Evolutionary conservation across 306 rosid genomes (phyloP), one percentile per base, ranked within the genome.

Genomic region (Sicyos baderoa): DNA sequence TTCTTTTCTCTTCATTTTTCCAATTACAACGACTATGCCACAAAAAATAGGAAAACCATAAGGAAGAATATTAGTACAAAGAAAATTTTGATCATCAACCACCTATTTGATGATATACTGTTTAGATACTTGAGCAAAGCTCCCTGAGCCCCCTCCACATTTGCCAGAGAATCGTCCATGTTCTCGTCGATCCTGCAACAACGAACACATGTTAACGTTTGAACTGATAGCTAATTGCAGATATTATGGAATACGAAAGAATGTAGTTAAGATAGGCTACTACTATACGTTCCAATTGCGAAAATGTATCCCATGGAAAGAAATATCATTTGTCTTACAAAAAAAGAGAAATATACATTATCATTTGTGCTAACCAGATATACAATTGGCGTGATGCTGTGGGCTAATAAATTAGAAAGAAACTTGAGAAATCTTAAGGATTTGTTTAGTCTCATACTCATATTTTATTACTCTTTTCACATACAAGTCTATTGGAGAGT

Each of bases 81-180:
- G 95, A 94, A 94, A 80, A 94, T 94, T 87, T 94, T 94, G 87
- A 94, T 94, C 99, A 90, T 94, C 84, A 90, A 81, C 99, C 99
- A 94, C 89, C 95, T 88, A 81, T 94, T 94, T 54, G 99, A 94
- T 49, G 99, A 94, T 82, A 90, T 94, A 89, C 86, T 85, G 79
- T 83, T 90, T 76, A 94, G 85, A 83, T 94, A 94, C 88, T 94
- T 90, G 78, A 94, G 88, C 81, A 94, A 64, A 8, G 84, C 86
- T 66, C 95, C 97, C 81, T 94, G 97, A 42, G 96, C 95, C n/a
- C 97, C 99, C 74, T 94, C 99, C 52, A 94, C 97, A 4, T 90
- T 94, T 7, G 90, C 74, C 84, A 94, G 71, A 3, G 99, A 81
- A 80, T 94, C 99, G 14, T 94, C 96, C 96, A 90, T 94, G 84